Base-by-base conservation (phyloP, 169 alveolate genomes). In the Plasmodium fragile region DNA sequence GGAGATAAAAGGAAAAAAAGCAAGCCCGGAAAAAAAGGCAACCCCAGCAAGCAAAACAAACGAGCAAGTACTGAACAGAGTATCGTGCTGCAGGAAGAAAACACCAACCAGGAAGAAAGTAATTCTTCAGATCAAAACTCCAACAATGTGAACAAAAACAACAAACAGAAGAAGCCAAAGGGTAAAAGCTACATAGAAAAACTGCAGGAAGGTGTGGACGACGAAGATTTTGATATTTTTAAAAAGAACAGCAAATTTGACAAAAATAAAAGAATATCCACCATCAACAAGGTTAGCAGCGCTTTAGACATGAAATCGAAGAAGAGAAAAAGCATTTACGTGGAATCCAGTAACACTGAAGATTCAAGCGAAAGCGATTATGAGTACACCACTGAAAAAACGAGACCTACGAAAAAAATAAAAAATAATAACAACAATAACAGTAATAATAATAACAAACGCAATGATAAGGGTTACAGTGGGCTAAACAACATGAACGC, bases 221-320 rank as follows among this genome's bases (percentile, higher is more conserved):
- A 87, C 81, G 93, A 87, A 39, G 93, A 87, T 78, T 87, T 87
- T 87, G 93, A 87, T 11, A 87, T 87, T 11, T 87, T 87, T 52
- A 87, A 87, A 55, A 87, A 41, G 72, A 82, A 55, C 34, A 87
- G 89, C 52, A 87, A 77, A 11, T 28, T 78, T 55, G 89, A 87
- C 72, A 87, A 70, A 59, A 87, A 79, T 78, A 87, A 87, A 78
- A 77, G 93, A 69, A 87, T 87, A 78, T 78, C 93, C 28, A 87
- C 93, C 25, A 10, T 34, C 4, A 41, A 22, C 34, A 39, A 52
- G 72, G 41, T 3, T 13, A 78, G 34, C 49, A 77, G 49, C 18
- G 22, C 39, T 7, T 22, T 71, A 32, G 93, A 87, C 25, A 78
- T 87, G 69, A 87, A 78, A 2, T 49, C 36, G 71, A 78, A 77